These are phyloP conservation scores for Trichophyton equinum DNA, from an alignment of 2,329 filamentous ascomycete species.

Conservation along the genomic window DNA sequence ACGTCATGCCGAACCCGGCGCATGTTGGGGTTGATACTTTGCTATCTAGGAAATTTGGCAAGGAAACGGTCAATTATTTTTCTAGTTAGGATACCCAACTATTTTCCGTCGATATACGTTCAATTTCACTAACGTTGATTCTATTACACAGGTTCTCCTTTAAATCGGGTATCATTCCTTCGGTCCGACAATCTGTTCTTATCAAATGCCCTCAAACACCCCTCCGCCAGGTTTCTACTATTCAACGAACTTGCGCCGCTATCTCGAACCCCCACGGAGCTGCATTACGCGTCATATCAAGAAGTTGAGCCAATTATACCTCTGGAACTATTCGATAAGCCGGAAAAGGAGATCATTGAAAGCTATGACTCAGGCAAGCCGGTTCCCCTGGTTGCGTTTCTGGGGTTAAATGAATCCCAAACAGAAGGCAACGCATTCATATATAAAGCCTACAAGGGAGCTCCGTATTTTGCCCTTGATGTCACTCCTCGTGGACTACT, in stretches of 20 bases:
- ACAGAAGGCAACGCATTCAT: slow-evolving; percentile 29
- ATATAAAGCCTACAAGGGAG: slow-evolving; percentile 55
- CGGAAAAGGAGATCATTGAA: slow-evolving; percentile 60
- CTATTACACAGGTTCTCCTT: slow-evolving; percentile 30
- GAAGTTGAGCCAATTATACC: slow-evolving; percentile 63
- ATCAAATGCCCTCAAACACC: slow-evolving; percentile 36
- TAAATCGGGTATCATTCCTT: slow-evolving; percentile 40
- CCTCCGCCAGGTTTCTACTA: slow-evolving; percentile 53
- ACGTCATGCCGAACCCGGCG: slow-evolving; percentile 41
- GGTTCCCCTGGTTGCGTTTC: slow-evolving; percentile 63
- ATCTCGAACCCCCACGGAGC: slow-evolving; percentile 44
- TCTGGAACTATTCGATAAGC: slow-evolving; percentile 53
- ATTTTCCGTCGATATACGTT: not conserved
- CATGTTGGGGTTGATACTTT: slow-evolving; percentile 47
- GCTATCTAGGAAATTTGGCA: slow-evolving; percentile 37
- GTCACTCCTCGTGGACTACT: slow-evolving; percentile 59
- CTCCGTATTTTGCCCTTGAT: slow-evolving; percentile 82
- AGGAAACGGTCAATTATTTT: slow-evolving; percentile 41
- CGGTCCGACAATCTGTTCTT: slow-evolving; percentile 37
- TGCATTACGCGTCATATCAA: slow-evolving; percentile 56
- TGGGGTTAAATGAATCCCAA: slow-evolving; percentile 62
- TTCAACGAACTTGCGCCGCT: slow-evolving; percentile 70
- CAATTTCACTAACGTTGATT: not conserved
- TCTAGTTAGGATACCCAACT: slow-evolving; percentile 27
- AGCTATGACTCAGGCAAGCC: slow-evolving; percentile 60